Base-by-base conservation (phyloP, 2,329 filamentous ascomycete genomes). In the Aspergillus niger region DNA sequence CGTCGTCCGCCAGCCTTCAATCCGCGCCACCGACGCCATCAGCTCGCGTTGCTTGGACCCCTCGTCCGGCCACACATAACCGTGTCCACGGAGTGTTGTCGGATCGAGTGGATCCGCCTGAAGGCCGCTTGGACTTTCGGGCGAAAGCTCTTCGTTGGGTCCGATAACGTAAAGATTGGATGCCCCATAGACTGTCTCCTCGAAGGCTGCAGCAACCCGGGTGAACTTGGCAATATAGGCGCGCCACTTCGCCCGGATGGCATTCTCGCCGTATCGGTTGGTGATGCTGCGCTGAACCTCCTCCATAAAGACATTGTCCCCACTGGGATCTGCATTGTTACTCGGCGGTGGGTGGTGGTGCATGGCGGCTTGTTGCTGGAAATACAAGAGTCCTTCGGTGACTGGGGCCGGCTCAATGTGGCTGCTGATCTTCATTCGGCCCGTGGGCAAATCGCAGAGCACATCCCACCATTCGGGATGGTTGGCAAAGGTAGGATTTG, bases 381-480 rank as follows among this genome's bases (percentile, higher is more conserved):
- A 98, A 74, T 90, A 96, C 2, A 89, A 74, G 8, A 95, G 82
- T 0, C 94, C 94, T 69, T 99, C 95, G 0, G 92, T 97, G 3
- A 90, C 77, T 1, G 89, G 86, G 0, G 92, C 90, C 22, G 85
- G 78, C 64, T 98, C 94, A 65, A 98, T 93, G 69, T 88, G 89
- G 74, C 86, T 91, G 71, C 91, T 96, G 70, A 99, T 98, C 77
- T 95, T 96, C 82, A 99, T 92, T 47, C 93, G 88, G 8, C 95
- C 95, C 1, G 89, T 94, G 0, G 93, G 90, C 44, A 99, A 82
- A 76, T 99, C 95, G 76, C 95, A 99, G 11, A 99, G 83, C 8
- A 99, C 79, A 76, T 99, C 95, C 95, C 95, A 99, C 95, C 95
- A 99, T 74, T 97, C 93, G 0, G 91, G 91, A 71, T 98, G 94